Base-by-base conservation (phyloP, 2,329 filamentous ascomycete genomes). In the Alternaria triticina region DNA sequence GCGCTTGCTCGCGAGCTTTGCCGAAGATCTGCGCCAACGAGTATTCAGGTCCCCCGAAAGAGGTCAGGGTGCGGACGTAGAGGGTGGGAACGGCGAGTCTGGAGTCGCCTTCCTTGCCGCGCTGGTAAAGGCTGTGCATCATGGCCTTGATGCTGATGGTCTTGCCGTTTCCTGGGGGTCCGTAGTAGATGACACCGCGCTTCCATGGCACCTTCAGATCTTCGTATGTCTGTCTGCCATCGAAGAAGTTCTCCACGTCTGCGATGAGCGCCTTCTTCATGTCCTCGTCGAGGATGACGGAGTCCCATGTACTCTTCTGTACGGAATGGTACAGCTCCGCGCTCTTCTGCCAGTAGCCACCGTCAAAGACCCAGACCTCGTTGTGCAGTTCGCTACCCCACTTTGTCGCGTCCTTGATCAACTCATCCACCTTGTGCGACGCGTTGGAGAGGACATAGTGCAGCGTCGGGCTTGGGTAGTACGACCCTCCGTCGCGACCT, bases 111-210 rank as follows among this genome's bases (percentile, higher is more conserved):
- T 66, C 45, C 0, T 82, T 75, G 25, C 84, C 81, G 20, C 85
- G 83, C 20, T 83, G 77, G 67, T 87, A 88, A 0, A 91, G 82
- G 62, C 83, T 84, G 69, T 90, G 84, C 88, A 91, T 91, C 70
- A 88, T 87, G 0, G 90, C 89, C 78, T 91, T 91, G 80, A 91
- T 89, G 33, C 86, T 88, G 68, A 91, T 90, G 0, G 89, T 91
- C 80, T 91, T 91, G 52, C 76, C 90, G 62, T 91, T 91, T 12
- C 85, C 85, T 1, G 85, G 88, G 0, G 88, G 87, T 0, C 89
- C 89, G 65, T 91, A 85, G 73, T 90, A 91, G 61, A 92, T 91
- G 47, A 91, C 80, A 0, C 89, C 89, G 50, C 89, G 81, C 83
- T 92, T 92, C 90, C 90, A 92, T 0, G 90, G 89, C 5, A 92